Percentiles rank a stretch among this genome's conserved stretches.
phyloP scores from a whole-genome alignment of 1,284 basidiomycete species.

The Tilletia horrida region DNA sequence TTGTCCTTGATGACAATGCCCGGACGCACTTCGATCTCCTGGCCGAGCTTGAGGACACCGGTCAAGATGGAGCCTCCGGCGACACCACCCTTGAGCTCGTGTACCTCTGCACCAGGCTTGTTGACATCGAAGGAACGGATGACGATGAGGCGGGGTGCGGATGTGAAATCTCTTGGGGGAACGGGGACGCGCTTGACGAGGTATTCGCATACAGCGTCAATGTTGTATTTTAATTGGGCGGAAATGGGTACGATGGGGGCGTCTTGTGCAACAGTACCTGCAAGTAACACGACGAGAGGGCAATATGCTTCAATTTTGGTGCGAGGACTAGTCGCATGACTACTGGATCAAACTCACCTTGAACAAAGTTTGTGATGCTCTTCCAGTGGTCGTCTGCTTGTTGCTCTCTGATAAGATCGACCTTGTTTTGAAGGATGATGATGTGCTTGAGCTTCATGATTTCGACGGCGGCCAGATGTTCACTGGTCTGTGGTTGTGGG shows the following conservation, averaged over 20 bases:
- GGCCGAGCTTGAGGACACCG: constrained; percentile 82
- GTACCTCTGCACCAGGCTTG: constrained; percentile 94
- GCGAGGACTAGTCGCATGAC: too few species aligned
- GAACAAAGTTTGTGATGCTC: constrained; percentile 51
- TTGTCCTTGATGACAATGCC: constrained; percentile 95
- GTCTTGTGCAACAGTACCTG: constrained; percentile 90
- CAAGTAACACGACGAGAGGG: not conserved
- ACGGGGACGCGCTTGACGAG: constrained; percentile 95
- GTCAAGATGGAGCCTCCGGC: constrained; percentile 93
- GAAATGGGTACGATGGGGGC: constrained; percentile 98
- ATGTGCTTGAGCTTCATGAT: constrained; percentile 99
- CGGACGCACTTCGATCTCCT: constrained; percentile 94
- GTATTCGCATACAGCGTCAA: constrained; percentile 99
- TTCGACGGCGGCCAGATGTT: constrained; percentile 96
- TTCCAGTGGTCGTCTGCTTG: constrained; percentile 54
- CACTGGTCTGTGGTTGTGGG: constrained; percentile 96
- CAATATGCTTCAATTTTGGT: not conserved
- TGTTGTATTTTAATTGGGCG: constrained; percentile 97
- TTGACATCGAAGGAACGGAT: constrained; percentile 99
- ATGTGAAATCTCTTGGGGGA: constrained; percentile 85
- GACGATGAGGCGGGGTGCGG: constrained; percentile 88
- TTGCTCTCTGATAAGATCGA: constrained; percentile 53
- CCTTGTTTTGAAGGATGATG: constrained; percentile 77
- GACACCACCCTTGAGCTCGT: constrained; percentile 95
- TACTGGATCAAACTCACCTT: constrained; percentile 26